Evolutionary conservation across 2,329 filamentous ascomycete species (phyloP).

Genomic region (Claviceps monticola): DNA sequence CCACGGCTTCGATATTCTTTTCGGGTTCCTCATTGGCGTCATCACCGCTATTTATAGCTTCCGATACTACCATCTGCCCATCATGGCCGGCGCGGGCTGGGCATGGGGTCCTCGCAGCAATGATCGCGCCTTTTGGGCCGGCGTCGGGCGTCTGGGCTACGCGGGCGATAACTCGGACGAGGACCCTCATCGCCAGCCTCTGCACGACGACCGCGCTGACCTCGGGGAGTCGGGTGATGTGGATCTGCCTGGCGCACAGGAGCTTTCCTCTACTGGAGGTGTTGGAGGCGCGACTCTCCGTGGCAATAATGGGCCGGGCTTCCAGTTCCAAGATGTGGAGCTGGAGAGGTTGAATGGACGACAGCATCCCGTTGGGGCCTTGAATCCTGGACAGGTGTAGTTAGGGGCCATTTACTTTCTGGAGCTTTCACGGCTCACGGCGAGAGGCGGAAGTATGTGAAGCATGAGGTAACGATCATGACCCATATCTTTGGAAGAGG

Average conservation of each 20-base stretch:
- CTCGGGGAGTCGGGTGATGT: constrained; percentile 15
- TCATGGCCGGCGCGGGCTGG: constrained; percentile 66
- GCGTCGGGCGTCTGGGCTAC: constrained; percentile 48
- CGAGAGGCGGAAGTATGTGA: no score
- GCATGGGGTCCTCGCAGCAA: constrained; percentile 69
- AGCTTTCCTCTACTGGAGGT: not conserved
- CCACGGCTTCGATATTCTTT: constrained; percentile 83
- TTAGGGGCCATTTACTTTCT: not conserved
- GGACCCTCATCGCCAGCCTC: constrained; percentile 5
- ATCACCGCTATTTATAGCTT: constrained; percentile 61
- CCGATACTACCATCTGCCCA: constrained; percentile 73
- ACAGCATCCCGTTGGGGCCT: not conserved
- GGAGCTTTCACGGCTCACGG: no score
- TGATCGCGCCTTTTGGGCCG: constrained; percentile 65
- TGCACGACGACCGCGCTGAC: constrained; percentile 11
- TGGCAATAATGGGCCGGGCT: not conserved
- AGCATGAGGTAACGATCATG: no score
- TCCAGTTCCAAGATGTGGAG: constrained; percentile 20
- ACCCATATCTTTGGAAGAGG: no score
- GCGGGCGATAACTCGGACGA: constrained; percentile 27
- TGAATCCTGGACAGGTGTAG: not conserved
- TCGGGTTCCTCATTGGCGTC: constrained; percentile 68
- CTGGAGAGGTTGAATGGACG: constrained; percentile 11
- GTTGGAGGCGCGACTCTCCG: constrained; percentile 1
- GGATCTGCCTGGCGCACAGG: constrained; percentile 5